These are phyloP conservation scores for Ilyonectria mors-panacis DNA, from an alignment of 2,329 filamentous ascomycete genomes.

Conservation along the genomic window DNA sequence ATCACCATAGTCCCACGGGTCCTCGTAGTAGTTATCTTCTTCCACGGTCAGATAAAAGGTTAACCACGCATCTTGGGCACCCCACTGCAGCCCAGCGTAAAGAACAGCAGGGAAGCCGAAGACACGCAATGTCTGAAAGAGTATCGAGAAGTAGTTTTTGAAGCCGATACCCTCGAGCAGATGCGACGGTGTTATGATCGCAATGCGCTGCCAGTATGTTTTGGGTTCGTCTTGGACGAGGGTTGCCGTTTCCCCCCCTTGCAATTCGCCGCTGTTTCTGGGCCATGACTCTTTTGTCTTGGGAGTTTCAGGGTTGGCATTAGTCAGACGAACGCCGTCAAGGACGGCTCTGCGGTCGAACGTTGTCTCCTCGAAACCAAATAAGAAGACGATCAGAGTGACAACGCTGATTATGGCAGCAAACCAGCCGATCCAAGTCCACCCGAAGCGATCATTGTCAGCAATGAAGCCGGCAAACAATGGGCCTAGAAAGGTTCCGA, in stretches of 20 bases:
- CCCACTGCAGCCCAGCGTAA: conserved; percentile 27
- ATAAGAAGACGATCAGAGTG: conserved; percentile 22
- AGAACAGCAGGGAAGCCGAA: conserved; percentile 24
- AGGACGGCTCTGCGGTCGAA: conserved; percentile 23
- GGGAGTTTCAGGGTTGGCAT: not conserved
- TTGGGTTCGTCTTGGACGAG: conserved; percentile 6
- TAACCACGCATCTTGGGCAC: conserved; percentile 25
- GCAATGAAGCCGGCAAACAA: conserved; percentile 27
- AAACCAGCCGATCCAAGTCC: conserved; percentile 31
- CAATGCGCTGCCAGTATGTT: conserved; percentile 29
- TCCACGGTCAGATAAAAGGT: conserved; percentile 28
- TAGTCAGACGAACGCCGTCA: not conserved
- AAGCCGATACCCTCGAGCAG: conserved; percentile 17
- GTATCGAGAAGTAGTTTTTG: conserved; percentile 20
- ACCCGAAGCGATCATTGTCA: conserved; percentile 18
- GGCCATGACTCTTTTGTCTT: conserved; percentile 1
- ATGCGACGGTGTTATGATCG: conserved; percentile 20
- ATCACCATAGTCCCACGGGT: conserved; percentile 27
- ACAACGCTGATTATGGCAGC: conserved; percentile 21
- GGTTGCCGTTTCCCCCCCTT: conserved; percentile 1
- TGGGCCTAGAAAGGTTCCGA: conserved; percentile 26
- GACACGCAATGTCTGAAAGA: conserved; percentile 23
- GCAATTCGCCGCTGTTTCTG: conserved; percentile 6
- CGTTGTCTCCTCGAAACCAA: conserved; percentile 22
- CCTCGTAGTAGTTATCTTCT: conserved; percentile 28